A percentile compares a stretch with the other conserved stretches of the same genome.
These are phyloP conservation scores for Penicillium palitans DNA, from an alignment of 2,329 filamentous ascomycete genomes.

Conservation along the genomic window DNA sequence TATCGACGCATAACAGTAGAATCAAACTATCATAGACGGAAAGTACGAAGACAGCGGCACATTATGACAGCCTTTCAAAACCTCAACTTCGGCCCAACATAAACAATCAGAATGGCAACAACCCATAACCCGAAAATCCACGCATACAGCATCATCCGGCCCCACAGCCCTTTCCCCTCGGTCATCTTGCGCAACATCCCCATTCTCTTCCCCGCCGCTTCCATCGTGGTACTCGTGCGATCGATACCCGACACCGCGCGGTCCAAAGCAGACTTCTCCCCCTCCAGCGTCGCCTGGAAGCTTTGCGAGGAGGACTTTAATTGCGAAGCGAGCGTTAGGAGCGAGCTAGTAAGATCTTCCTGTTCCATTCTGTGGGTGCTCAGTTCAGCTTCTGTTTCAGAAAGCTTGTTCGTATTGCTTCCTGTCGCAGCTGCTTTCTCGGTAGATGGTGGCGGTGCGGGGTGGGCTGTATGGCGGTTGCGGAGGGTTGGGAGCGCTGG, in stretches of 20 bases:
- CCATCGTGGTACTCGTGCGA: slow-evolving; percentile 72
- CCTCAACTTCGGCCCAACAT: slow-evolving; percentile 81
- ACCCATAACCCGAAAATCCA: slow-evolving; percentile 82
- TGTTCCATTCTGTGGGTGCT: slow-evolving; percentile 78
- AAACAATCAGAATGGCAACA: slow-evolving; percentile 75
- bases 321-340: slow-evolving; percentile 75
- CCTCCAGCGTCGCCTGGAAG: slow-evolving; percentile 71
- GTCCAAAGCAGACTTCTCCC: slow-evolving; percentile 69
- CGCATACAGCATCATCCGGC: slow-evolving; percentile 76
- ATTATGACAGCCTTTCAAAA: slow-evolving; percentile 56
- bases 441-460: slow-evolving; percentile 6
- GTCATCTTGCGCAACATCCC: slow-evolving; percentile 74
- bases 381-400: slow-evolving; percentile 68
- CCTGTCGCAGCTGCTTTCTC: slow-evolving; percentile 20
- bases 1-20: slow-evolving; percentile 1
- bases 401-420: slow-evolving; percentile 20
- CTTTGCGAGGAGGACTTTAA: slow-evolving; percentile 73
- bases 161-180: slow-evolving; percentile 86
- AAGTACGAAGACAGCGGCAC: background rate
- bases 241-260: slow-evolving; percentile 74
- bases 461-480: slow-evolving; percentile 21
- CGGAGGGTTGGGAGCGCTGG: slow-evolving; percentile 26
- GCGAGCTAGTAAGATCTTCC: slow-evolving; percentile 74
- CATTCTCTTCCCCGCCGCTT: slow-evolving; percentile 75
- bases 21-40: background rate